Evolutionary conservation across 768 basidiomycete species (phyloP), one percentile per base, ranked within the genome.

Genomic region (Tulasnella sp.): DNA sequence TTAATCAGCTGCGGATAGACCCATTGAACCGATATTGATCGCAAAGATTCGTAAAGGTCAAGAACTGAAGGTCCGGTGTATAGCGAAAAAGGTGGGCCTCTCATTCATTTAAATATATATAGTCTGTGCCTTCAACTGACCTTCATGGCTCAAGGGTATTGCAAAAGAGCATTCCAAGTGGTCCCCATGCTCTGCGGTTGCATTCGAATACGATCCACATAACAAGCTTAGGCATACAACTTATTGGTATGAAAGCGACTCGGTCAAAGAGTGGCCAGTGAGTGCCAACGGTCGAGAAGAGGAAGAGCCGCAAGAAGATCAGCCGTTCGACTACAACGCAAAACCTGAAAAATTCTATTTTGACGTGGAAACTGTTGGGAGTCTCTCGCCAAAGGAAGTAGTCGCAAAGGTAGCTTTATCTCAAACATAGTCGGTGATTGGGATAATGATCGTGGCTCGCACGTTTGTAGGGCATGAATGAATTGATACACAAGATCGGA

Each of bases 131-230:
- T 27, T 29, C 39, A 7, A 22, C 33, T 8, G 28, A 7, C 40
- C 28, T 45, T 22, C 32, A 12, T 19, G 19, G 37, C 31, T n/a
- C 22, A 60, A 96, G 93, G 93, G 93, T 35, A 82, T 95, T 54
- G 90, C 93, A 3, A 96, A 96, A 70, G 90, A 95, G 64, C 95
- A 99, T 62, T 91, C 95, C 10, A 99, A 99, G 68, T 99, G 93
- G 89, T 93, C 90, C 0, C 93, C 95, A 10, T 86, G 91, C 54
- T 85, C 90, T 1, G 90, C 95, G 6, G 81, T 99, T 15, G 78
- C 82, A 6, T 98, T 93, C 57, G 95, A 99, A 68, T 99, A 99
- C 57, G 95, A 99, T 65, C 95, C 95, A 10, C 76, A 96, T 71
- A 99, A 99, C 69, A 90, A 90, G 65, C 72, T 99, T 28, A 79